Conservation (phyloP, 768 basidiomycete species). For the Macrocybe gigantea region DNA sequence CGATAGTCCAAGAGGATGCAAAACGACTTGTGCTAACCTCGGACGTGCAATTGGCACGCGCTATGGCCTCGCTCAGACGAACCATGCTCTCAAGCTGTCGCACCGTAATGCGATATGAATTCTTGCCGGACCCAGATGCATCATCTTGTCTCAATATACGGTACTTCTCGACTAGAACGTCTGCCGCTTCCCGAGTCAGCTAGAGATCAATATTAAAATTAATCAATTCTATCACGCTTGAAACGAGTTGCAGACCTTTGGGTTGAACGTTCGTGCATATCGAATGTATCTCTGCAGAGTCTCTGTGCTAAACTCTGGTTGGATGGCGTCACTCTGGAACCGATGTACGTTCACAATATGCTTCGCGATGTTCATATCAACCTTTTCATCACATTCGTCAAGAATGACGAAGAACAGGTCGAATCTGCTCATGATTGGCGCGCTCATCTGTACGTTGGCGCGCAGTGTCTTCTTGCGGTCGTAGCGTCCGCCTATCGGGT, state of each 20-base stretch:
- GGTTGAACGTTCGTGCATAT: slow-evolving; percentile 95
- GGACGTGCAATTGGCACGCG: slow-evolving; percentile 92
- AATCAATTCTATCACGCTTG: slow-evolving; percentile 1
- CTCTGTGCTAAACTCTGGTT: slow-evolving; percentile 96
- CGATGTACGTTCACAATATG: slow-evolving; percentile 98
- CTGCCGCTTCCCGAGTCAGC: slow-evolving; percentile 90
- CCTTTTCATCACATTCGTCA: slow-evolving; percentile 92
- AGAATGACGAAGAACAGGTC: slow-evolving; percentile 98
- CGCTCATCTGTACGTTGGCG: slow-evolving; percentile 94
- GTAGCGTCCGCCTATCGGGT: slow-evolving; percentile 95
- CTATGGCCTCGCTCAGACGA: slow-evolving; percentile 94
- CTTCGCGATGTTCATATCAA: slow-evolving; percentile 88
- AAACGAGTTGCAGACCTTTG: slow-evolving; percentile 57
- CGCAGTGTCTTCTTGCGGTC: slow-evolving; percentile 90
- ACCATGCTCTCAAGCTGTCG: slow-evolving; percentile 99
- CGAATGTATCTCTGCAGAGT: slow-evolving; percentile 95
- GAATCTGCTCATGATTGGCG: slow-evolving; percentile 98
- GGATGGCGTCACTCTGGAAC: slow-evolving; percentile 90
- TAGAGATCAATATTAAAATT: slow-evolving; percentile 22
- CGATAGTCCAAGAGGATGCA: not conserved
- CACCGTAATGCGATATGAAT: slow-evolving; percentile 96
- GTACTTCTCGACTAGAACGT: slow-evolving; percentile 94
- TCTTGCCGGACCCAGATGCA: slow-evolving; percentile 77
- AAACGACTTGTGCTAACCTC: slow-evolving; percentile 49
- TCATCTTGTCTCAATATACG: slow-evolving; percentile 90